Evolutionary conservation across 2,329 filamentous ascomycete species (phyloP).

Genomic region (Colletotrichum zoysiae): DNA sequence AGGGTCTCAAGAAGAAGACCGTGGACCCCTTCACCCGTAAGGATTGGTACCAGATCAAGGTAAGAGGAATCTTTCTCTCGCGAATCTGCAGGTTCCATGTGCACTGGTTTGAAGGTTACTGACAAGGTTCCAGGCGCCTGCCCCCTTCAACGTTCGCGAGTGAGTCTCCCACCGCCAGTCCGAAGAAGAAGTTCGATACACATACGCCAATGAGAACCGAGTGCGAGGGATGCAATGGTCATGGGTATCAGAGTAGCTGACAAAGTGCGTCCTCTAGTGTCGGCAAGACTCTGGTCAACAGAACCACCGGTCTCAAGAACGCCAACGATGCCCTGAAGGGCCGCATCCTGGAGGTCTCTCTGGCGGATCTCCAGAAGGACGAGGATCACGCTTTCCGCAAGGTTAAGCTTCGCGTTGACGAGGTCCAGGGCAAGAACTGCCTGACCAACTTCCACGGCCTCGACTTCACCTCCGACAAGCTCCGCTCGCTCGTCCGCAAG

Average conservation of each 20-base stretch:
- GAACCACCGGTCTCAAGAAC: constrained; percentile 99
- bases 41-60: constrained; percentile 99
- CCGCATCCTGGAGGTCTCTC: constrained; percentile 97
- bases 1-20: constrained; percentile 99
- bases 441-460: constrained; percentile 99
- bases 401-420: constrained; percentile 97
- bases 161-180: constrained; percentile 67
- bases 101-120: constrained; percentile 40
- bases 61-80: constrained; percentile 57
- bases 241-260: not conserved
- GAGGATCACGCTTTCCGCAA: constrained; percentile 99
- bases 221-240: not conserved
- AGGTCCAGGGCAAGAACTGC: constrained; percentile 99
- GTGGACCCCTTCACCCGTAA: constrained; percentile 97
- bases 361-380: constrained; percentile 99
- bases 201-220: constrained; percentile 13
- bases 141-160: constrained; percentile 96
- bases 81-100: constrained; percentile 42
- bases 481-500: constrained; percentile 98
- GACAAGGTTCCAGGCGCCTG: constrained; percentile 76
- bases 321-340: constrained; percentile 99
- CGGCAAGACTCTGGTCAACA: constrained; percentile 99
- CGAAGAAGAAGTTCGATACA: constrained; percentile 19
- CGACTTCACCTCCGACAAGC: constrained; percentile 99
- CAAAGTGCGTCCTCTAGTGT: constrained; percentile 71